These are phyloP conservation scores for Capsicum rhomboideum DNA, from an alignment of 257 asterid species.

Conservation along the genomic window DNA sequence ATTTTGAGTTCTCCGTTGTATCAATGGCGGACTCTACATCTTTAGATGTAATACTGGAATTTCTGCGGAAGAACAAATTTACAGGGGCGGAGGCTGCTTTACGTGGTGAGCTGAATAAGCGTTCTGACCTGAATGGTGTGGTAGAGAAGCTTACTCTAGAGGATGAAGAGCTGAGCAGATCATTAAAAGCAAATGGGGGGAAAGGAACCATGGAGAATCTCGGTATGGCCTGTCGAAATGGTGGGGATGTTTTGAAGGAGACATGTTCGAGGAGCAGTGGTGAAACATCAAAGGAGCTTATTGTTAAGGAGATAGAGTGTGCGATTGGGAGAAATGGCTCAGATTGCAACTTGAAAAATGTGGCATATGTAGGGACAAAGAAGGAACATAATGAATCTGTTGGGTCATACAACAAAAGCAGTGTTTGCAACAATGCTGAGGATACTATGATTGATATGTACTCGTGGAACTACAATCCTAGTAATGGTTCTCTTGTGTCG, in stretches of 20 bases:
- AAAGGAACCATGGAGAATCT: background rate
- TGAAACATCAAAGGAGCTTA: constrained; percentile 20
- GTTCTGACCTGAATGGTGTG: constrained; percentile 4
- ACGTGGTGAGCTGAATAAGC: constrained; percentile 12
- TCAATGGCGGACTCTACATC: constrained; percentile 13
- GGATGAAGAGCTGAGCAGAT: background rate
- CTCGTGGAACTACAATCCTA: constrained; percentile 7
- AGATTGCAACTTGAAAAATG: constrained; percentile 11
- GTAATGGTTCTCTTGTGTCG: constrained; percentile 1
- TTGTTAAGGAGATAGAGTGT: constrained; percentile 15
- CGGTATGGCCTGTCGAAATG: background rate
- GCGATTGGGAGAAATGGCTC: constrained; percentile 9
- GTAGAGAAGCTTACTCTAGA: constrained; percentile 2
- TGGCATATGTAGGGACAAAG: constrained; percentile 4
- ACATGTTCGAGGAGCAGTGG: constrained; percentile 10
- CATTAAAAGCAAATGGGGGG: constrained; percentile 4
- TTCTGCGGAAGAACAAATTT: constrained; percentile 13
- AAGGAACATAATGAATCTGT: constrained; percentile 1
- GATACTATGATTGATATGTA: constrained; percentile 13
- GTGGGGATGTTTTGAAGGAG: background rate
- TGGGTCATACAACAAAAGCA: constrained; percentile 8
- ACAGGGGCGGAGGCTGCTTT: constrained; percentile 18
- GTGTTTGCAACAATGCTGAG: constrained; percentile 2
- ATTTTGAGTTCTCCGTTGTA: background rate
- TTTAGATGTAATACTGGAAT: constrained; percentile 16